Evolutionary conservation across 208 protist genomes (phyloP), one percentile per base, ranked within the genome.

Genomic region (Trypanosoma theileri): DNA sequence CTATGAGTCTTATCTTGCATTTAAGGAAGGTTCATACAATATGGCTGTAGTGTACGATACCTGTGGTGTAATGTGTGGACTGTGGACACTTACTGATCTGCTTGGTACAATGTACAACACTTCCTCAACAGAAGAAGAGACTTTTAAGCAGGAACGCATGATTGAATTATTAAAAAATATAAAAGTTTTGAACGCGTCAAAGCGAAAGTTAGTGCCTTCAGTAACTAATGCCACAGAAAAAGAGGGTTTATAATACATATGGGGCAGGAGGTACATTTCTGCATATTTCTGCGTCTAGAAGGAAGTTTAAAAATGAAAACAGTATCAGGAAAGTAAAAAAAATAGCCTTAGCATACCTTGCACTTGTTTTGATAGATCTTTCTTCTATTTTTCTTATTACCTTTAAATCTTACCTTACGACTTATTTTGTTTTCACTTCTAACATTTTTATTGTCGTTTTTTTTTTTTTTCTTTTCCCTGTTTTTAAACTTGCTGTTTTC

Each of bases 1-100:
- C 6, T 85, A 93, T 64, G 75, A 84, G 35, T 83, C 77, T 45
- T 93, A 93, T 73, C 56, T 82, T 21, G 77, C 82, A 41, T 93
- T 93, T 59, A 79, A 80, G 50, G 73, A 71, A 45, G 77, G 81
- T 16, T 24, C 40, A 11, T 86, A 69, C 3, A 84, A 89, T 57
- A 90, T 93, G 84, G 84, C 84, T 1, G 66, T 85, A 21, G 75
- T 90, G 55, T 85, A 93, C 73, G 71, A 87, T 61, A 63, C 58
- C 8, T 40, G 77, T 17, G 87, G 87, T 0, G 50, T 69, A 31
- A 86, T 89, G 80, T 45, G 78, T 0, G 87, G 87, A 11, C 48
- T 93, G 12, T 71, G 89, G n/a, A 93, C 87, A 17, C 72, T 90
- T 48, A 85, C 71, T 41, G 84, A 93, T 46, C 71, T 93, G 0